Conservation (phyloP, 257 asterid species). For the Nicotiana undulata region DNA sequence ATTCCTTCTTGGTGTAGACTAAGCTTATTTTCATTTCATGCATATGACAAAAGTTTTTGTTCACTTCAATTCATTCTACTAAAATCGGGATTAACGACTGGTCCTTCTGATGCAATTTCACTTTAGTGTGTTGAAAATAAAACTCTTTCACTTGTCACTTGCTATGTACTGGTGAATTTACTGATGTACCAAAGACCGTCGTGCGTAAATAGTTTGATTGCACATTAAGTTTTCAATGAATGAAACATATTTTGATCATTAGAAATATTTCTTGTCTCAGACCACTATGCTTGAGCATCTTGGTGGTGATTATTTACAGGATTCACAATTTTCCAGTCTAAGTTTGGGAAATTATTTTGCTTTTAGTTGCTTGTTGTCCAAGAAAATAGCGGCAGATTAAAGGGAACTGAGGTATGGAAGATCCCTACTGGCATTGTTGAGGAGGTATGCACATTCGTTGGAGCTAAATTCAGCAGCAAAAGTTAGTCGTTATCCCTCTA, state of each 20-base stretch:
- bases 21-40: background rate
- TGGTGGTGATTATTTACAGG: background rate
- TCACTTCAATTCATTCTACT: background rate
- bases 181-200: background rate
- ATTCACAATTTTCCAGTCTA: background rate
- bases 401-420: slow-evolving; percentile 59
- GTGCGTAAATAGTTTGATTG: background rate
- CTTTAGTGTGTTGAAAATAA: no score
- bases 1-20: background rate
- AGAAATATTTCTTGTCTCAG: background rate
- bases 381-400: slow-evolving; percentile 51
- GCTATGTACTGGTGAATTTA: background rate
- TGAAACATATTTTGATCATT: background rate
- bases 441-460: slow-evolving; percentile 29
- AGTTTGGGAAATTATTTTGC: slow-evolving; percentile 1
- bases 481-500: background rate
- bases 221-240: background rate
- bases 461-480: background rate
- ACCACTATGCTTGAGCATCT: slow-evolving; percentile 3
- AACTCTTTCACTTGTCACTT: background rate
- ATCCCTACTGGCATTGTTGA: slow-evolving; percentile 68
- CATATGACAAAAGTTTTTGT: background rate
- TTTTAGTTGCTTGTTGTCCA: slow-evolving; percentile 64
- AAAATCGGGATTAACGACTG: background rate
- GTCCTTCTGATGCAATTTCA: no score